Evolutionary conservation across 805 yeast species (phyloP).

Genomic region (Torulaspora quercuum): DNA sequence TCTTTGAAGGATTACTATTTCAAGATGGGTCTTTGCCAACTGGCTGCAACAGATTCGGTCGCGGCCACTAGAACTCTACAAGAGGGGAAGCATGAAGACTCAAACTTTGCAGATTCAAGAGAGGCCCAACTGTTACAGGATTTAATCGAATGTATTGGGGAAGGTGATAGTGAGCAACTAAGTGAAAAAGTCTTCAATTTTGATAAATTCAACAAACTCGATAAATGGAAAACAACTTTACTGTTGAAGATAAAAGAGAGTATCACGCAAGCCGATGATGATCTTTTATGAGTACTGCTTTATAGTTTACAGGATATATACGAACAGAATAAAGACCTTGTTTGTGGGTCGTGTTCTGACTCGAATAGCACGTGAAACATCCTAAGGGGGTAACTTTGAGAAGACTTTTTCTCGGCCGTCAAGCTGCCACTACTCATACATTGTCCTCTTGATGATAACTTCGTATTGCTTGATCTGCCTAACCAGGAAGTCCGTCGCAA

Average conservation of each 20-base stretch:
- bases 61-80: constrained; percentile 75
- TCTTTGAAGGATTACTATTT: constrained; percentile 86
- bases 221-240: constrained; percentile 83
- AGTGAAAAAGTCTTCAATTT: constrained; percentile 72
- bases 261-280: constrained; percentile 71
- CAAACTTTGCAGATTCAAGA: constrained; percentile 65
- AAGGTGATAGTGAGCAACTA: constrained; percentile 74
- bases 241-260: constrained; percentile 75
- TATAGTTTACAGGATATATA: not conserved
- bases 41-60: constrained; percentile 81
- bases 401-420: no score
- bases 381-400: no score
- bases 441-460: no score
- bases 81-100: constrained; percentile 65
- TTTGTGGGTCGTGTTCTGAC: no score
- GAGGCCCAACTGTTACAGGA: constrained; percentile 68
- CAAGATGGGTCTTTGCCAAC: constrained; percentile 75
- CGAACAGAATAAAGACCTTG: not conserved
- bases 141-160: constrained; percentile 67
- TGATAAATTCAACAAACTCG: constrained; percentile 85
- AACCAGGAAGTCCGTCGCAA: not conserved
- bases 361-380: constrained; percentile 1
- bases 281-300: constrained; percentile 34
- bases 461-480: constrained; percentile 2
- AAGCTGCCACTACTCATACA: no score